A percentile compares a stretch with the other conserved stretches of the same genome.
phyloP scores from a whole-genome alignment of 257 asterid genomes.

The Ophiorrhiza pumila region DNA sequence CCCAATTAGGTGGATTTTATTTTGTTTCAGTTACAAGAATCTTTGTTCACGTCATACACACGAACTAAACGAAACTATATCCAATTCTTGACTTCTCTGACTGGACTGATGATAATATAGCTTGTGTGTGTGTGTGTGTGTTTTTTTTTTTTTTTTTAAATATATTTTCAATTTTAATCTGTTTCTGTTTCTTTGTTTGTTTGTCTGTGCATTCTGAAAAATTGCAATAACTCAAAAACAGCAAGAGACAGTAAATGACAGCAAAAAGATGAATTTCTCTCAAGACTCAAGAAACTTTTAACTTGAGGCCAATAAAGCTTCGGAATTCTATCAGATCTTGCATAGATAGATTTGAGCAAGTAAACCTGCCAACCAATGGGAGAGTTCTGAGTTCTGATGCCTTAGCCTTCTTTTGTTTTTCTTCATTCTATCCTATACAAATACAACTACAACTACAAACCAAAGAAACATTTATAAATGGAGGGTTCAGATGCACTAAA shows the following conservation, averaged over 20 bases:
- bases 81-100: no score
- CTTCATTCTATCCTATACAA: constrained; percentile 28
- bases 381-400: constrained; percentile 43
- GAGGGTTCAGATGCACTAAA: constrained; percentile 29
- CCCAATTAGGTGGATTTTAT: constrained; percentile 27
- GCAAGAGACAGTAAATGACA: not conserved
- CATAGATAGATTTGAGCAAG: constrained; percentile 17
- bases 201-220: not conserved
- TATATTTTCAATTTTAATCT: not conserved
- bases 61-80: no score
- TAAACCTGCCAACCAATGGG: constrained; percentile 45
- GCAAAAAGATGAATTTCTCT: no score
- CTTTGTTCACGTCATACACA: constrained; percentile 70
- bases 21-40: constrained; percentile 46
- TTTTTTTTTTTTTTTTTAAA: no score
- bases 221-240: not conserved
- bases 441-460: no score
- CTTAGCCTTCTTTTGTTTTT: constrained; percentile 11
- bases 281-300: no score
- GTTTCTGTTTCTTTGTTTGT: not conserved
- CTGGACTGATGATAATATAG: no score
- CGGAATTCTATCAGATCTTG: constrained; percentile 14
- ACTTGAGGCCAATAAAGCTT: not conserved
- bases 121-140: no score
- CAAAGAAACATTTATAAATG: constrained; percentile 15